Evolutionary conservation across 768 basidiomycete genomes (phyloP), one percentile per base, ranked within the genome.

Genomic region (Serpula lacrymans): DNA sequence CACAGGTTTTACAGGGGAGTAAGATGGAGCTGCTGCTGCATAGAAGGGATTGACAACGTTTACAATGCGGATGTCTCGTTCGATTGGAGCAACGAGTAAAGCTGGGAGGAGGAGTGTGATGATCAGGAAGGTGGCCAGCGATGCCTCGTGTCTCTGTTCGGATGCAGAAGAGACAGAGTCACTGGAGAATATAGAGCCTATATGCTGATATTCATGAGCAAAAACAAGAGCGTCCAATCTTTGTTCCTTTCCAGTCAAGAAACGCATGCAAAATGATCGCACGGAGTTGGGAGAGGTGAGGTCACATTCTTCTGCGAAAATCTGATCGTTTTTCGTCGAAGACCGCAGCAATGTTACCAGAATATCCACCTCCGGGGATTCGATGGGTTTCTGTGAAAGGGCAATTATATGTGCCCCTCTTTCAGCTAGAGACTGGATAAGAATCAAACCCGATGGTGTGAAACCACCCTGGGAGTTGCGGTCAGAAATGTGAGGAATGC

Each of bases 41-140:
- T 95, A 96, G 50, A 90, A 89, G 2, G 91, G 91, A 43, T 92
- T 91, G 55, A 94, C 75, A 28, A 92, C 71, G 41, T 82, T 82
- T 56, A 97, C 69, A 48, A 96, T 77, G n/a, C 93, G 84, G 29
- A 96, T 89, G 48, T 93, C 88, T 25, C 92, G 75, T 56, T 93
- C 92, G n/a, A 75, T 70, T 0, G 92, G 91, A 1, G 88, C 84
- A 18, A 86, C 79, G 12, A 96, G 78, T 3, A 95, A 67, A 21
- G 77, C 71, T 2, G 92, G 91, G 0, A 95, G 73, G 0, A 96
- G 71, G 5, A 88, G 69, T 2, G 90, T 93, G 6, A 77, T 71
- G 5, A 93, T 72, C 41, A 92, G 66, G 63, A 92, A 94, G 2
- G 84, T 84, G 16, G 84, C 82, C 26, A 88, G 58, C 1, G 82